Percentiles rank a stretch among this genome's conserved stretches.
Conservation (phyloP, 176 grass and related monocot species). For the Avena atlantica region DNA sequence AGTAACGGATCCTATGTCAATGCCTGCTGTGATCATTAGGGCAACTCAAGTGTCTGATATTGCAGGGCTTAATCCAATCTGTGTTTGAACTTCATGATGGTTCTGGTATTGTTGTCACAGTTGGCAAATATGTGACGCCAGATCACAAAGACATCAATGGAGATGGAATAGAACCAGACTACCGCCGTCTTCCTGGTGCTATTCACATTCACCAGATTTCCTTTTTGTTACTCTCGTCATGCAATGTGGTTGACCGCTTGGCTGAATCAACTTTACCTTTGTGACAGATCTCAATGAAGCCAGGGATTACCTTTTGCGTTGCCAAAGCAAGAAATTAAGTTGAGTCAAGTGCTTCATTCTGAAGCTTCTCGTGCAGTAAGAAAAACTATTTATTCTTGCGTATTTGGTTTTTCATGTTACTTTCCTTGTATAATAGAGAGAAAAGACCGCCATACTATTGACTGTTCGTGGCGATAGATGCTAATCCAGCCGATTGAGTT, state of each 20-base stretch:
- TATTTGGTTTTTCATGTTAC: conserved; percentile 16
- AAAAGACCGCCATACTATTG: not conserved
- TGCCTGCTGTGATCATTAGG: conserved; percentile 7
- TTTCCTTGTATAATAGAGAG: not conserved
- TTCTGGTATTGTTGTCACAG: conserved; percentile 90
- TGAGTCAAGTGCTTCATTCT: conserved; percentile 42
- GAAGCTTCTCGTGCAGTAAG: conserved; percentile 21
- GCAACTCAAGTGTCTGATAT: conserved; percentile 37
- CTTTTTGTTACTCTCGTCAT: conserved; percentile 15
- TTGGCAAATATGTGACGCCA: conserved; percentile 94
- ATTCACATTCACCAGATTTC: conserved; percentile 19
- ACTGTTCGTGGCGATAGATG: conserved; percentile 9
- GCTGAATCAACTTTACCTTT: conserved; percentile 32
- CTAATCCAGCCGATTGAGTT: conserved; percentile 16
- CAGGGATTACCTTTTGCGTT: conserved; percentile 69
- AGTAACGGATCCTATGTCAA: not conserved
- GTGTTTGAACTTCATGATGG: conserved; percentile 99
- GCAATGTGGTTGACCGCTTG: not conserved
- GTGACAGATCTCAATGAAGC: conserved; percentile 78
- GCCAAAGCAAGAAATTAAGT: conserved; percentile 54
- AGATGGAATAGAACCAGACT: conserved; percentile 96
- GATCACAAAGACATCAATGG: conserved; percentile 91
- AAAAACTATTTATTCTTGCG: not conserved
- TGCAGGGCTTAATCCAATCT: conserved; percentile 94
- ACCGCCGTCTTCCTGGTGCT: conserved; percentile 70